Percentiles rank a stretch among this genome's conserved stretches.
phyloP scores from a whole-genome alignment of 2,329 filamentous ascomycete genomes.

The Colletotrichum viniferum region DNA sequence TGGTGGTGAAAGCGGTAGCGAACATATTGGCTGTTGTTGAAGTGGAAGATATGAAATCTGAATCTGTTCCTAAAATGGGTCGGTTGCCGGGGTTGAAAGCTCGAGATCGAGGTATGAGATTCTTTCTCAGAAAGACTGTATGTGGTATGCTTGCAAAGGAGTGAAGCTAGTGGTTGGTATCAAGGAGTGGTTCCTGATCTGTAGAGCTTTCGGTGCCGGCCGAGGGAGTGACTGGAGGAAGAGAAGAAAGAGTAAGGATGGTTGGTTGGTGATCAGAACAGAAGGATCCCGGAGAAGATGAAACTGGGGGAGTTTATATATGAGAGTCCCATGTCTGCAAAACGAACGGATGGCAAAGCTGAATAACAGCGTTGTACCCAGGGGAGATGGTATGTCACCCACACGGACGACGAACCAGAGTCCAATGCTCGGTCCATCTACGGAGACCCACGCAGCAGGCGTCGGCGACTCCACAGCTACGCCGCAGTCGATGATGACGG shows the following conservation, averaged over 20 bases:
- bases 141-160: constrained; percentile 11
- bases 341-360: constrained; percentile 1
- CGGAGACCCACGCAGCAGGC: constrained; percentile 10
- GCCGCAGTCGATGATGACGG: neutral
- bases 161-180: constrained; percentile 12
- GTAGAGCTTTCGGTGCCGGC: constrained; percentile 18
- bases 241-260: neutral
- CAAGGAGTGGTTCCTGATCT: constrained; percentile 17
- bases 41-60: neutral
- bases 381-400: constrained; percentile 13
- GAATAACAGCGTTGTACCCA: neutral
- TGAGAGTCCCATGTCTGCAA: neutral
- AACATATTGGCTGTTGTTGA: constrained; percentile 26
- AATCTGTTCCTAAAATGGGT: neutral
- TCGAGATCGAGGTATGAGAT: neutral
- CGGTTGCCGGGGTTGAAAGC: neutral
- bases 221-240: constrained; percentile 11
- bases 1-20: constrained; percentile 29
- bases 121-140: constrained; percentile 13
- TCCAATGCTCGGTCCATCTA: constrained; percentile 9
- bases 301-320: constrained; percentile 14
- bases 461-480: neutral
- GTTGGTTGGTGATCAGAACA: constrained; percentile 17
- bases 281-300: neutral
- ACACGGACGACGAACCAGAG: neutral